Evolutionary conservation across 75 land plant species (phyloP), one percentile per base, ranked within the genome.

Genomic region (Larix kaempferi): DNA sequence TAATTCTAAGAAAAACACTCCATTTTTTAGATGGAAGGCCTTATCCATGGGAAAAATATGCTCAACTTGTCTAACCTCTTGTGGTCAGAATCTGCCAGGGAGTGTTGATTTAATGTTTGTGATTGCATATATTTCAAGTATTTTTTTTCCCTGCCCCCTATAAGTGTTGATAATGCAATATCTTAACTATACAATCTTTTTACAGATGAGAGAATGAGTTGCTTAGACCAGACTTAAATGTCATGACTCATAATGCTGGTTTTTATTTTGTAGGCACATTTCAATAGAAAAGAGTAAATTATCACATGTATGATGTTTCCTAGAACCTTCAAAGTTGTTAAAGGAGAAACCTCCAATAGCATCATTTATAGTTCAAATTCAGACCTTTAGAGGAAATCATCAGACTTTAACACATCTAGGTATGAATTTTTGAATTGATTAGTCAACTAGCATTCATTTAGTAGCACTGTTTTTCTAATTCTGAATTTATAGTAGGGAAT

Each of bases 341-440:
- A 89, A 87, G 75, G 98, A 94, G 23, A 85, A 82, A 52, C 86
- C 93, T n/a, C 98, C 98, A 7, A 86, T 90, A 76, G 98, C 89
- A 8, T 88, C 91, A 63, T 94, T 94, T 74, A 78, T 84, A 3
- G 84, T 92, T 49, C 84, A 90, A 39, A 82, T 92, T 59, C 79
- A 88, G 72, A 84, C 71, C 39, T 82, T 88, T 5, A 82, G 75
- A 7, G 88, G 93, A 3, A 82, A 82, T 63, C 91, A 89, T 26
- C 89, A 84, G 71, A 69, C 83, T 54, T 59, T 92, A n/a, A 71
- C 81, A 75, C 89, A 89, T 78, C 90, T 89, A 79, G 95, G 94
- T 91, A 61, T 35, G 27, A 41, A 4, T 22, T 49, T 5, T 60
- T 25, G 3, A 26, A 13, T 17, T 52, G 29, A 39, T 35, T 69